Conservation (phyloP, 2,329 filamentous ascomycete genomes). For the Colletotrichum tanaceti region DNA sequence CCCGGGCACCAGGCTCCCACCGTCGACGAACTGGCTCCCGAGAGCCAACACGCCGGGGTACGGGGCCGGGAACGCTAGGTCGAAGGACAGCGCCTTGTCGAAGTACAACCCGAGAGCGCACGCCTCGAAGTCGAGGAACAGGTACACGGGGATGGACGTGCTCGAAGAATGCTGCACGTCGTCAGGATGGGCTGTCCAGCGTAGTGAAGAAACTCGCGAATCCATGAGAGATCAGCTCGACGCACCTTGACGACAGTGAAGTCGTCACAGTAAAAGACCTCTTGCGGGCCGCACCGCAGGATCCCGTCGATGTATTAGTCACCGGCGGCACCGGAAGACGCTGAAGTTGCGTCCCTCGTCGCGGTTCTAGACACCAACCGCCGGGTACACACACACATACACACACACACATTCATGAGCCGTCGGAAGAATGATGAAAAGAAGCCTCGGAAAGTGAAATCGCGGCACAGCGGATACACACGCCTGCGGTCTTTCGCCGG, state of each 20-base stretch:
- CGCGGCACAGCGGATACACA: slow-evolving; percentile 18
- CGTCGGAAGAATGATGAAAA: too few species aligned
- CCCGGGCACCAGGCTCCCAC: slow-evolving; percentile 39
- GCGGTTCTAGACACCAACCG: neutral
- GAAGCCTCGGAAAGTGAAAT: neutral
- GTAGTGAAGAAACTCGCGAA: too few species aligned
- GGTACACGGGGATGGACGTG: slow-evolving; percentile 52
- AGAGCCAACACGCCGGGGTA: slow-evolving; percentile 49
- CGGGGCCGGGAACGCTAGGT: slow-evolving; percentile 48
- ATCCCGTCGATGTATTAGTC: slow-evolving; percentile 17
- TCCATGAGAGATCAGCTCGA: neutral
- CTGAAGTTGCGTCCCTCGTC: neutral
- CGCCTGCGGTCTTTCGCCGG: too few species aligned
- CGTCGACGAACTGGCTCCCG: slow-evolving; percentile 48
- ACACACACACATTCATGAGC: neutral
- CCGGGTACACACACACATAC: neutral
- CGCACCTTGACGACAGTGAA: slow-evolving; percentile 11
- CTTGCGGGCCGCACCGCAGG: slow-evolving; percentile 2
- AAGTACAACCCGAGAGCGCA: slow-evolving; percentile 2
- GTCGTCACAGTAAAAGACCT: neutral
- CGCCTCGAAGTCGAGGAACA: slow-evolving; percentile 47
- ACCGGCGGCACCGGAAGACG: neutral
- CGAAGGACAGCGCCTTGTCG: neutral
- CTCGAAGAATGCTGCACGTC: slow-evolving; percentile 49
- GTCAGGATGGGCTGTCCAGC: neutral